Percentiles rank a stretch among this genome's conserved stretches.
phyloP scores from a whole-genome alignment of 106 monocot species.

The Dendrobium chrysotoxum region DNA sequence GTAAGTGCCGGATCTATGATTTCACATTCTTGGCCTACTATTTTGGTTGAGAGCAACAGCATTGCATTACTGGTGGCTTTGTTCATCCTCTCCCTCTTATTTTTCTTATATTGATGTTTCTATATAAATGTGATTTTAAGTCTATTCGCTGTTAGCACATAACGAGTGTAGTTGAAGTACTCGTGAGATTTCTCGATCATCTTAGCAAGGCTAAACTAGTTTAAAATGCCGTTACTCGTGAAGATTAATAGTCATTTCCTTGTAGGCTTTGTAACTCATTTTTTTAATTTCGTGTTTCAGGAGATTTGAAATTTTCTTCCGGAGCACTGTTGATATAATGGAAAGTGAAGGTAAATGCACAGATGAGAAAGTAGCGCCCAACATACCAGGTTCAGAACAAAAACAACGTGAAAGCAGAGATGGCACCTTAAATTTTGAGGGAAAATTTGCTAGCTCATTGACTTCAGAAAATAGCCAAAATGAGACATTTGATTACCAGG shows the following conservation, averaged over 20 bases:
- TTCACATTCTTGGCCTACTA: background rate
- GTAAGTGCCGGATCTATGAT: background rate
- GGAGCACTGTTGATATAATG: conserved; percentile 7
- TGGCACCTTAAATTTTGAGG: conserved; percentile 12
- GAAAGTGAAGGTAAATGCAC: conserved; percentile 7
- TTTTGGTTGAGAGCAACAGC: background rate
- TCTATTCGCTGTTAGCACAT: background rate
- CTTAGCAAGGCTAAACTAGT: background rate
- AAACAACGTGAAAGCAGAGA: background rate
- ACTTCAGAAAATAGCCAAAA: conserved; percentile 14
- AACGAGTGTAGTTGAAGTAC: background rate
- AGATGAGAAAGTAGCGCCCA: conserved; percentile 18
- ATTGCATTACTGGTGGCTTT: background rate
- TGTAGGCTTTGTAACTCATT: background rate
- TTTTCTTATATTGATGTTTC: background rate
- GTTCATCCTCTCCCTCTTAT: background rate
- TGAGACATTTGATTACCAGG: conserved; percentile 3
- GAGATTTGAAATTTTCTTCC: background rate
- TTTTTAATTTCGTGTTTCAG: background rate
- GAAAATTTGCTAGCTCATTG: conserved; percentile 2
- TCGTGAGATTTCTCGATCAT: background rate
- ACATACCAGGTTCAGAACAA: conserved; percentile 10
- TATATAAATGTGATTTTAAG: background rate
- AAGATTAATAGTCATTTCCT: background rate
- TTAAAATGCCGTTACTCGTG: background rate